Base-by-base conservation (phyloP, 176 grass and related monocot genomes). In the Oryza glumipatula region DNA sequence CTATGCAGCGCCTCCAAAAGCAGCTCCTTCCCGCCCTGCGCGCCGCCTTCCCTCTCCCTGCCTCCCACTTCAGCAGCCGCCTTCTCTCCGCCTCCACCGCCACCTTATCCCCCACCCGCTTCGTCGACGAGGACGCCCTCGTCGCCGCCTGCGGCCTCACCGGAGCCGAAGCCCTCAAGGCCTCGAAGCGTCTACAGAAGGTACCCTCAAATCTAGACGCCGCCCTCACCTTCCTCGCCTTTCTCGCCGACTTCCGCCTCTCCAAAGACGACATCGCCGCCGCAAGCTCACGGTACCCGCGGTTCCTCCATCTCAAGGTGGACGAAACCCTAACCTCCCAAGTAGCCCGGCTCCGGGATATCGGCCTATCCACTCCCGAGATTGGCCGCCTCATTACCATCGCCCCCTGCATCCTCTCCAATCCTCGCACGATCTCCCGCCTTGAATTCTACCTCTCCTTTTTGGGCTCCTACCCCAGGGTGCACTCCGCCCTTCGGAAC, bases 71-170 rank as follows among this genome's bases (percentile, higher is more conserved):
- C 16, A 5, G 6, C 51, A 0, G 6, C 51, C 16, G 16, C 51
- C 51, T 54, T 17, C 51, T 54, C 51, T 54, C 17, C 70, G 14
- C 11, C 76, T 54, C 74, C 68, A 3, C 78, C 44, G 32, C 35
- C 51, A 54, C 51, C 15, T 17, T 5, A 54, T 38, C 67, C 78
- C 0, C 36, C 64, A n/a, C 51, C 15, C 4, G 15, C 79, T 86
- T 90, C 74, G 84, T 61, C 61, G 68, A 74, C 38, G 74, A 87
- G 68, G 80, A 90, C 48, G 79, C 83, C 88, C 88, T 90, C 88
- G 8, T 90, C 74, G 21, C 84, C 74, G 47, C 21, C 74, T 90
- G 84, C 80, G 38, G 63, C 69, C 68, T 90, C 48, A 87, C 84
- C 7, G 79, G 51, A 64, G 68, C 68, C 58, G 74, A 87, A 24